Conservation (phyloP, 2,329 filamentous ascomycete genomes). For the Aspergillus nomiae region DNA sequence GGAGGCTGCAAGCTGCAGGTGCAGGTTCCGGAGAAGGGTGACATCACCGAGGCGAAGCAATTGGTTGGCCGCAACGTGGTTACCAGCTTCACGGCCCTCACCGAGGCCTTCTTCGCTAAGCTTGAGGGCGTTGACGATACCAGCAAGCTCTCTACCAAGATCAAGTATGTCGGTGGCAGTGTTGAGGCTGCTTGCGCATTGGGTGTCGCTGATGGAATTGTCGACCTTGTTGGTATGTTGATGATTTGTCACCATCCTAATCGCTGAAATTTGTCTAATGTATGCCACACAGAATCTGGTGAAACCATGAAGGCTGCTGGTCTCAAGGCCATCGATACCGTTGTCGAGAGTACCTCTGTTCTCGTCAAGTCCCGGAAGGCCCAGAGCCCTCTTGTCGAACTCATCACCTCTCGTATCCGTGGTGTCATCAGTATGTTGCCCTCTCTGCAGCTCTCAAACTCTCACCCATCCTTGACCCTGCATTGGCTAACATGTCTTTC, state of each 20-base stretch:
- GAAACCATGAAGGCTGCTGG: constrained; percentile 98
- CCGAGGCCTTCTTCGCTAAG: constrained; percentile 78
- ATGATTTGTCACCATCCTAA: too few relatives aligned
- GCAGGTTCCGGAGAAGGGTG: constrained; percentile 88
- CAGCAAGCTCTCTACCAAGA: constrained; percentile 69
- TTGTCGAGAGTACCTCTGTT: constrained; percentile 83
- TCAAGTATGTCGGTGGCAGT: constrained; percentile 93
- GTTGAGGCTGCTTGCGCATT: constrained; percentile 96
- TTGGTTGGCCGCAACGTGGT: constrained; percentile 91
- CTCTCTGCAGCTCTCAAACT: background rate
- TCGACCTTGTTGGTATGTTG: constrained; percentile 87
- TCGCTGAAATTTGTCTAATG: background rate
- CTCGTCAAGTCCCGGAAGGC: constrained; percentile 88
- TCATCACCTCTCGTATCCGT: constrained; percentile 82
- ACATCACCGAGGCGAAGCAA: constrained; percentile 68
- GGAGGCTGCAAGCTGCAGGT: constrained; percentile 91
- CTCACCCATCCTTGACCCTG: background rate
- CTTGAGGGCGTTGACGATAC: constrained; percentile 59
- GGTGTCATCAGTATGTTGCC: constrained; percentile 79
- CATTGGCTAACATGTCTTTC: background rate
- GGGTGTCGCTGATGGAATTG: constrained; percentile 93
- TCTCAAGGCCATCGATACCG: constrained; percentile 90
- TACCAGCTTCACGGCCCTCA: constrained; percentile 88
- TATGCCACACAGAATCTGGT: constrained; percentile 71
- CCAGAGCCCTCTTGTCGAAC: constrained; percentile 76